Conservation (phyloP, 129 eudicot species). For the Heracleum sosnowskyi region DNA sequence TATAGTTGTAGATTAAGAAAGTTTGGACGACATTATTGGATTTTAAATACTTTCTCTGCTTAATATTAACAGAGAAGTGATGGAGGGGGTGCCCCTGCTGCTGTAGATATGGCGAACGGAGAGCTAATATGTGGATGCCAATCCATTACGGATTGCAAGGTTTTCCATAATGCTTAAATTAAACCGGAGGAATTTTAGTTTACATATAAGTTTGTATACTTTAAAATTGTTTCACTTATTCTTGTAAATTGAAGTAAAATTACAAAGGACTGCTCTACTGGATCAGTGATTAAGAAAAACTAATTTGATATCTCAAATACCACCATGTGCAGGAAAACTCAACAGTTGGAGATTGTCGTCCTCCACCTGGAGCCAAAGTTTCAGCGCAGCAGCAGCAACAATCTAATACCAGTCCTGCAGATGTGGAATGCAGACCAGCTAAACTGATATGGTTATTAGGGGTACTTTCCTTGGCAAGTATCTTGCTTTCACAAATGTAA, state of each 20-base stretch:
- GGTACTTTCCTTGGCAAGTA: neutral
- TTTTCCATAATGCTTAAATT: conserved; percentile 14
- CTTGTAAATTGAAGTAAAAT: neutral
- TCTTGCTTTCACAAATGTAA: neutral
- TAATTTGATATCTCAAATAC: neutral
- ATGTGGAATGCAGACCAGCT: neutral
- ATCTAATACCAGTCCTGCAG: conserved; percentile 10
- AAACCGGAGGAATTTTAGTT: neutral
- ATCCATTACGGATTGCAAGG: conserved; percentile 61
- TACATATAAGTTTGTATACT: neutral
- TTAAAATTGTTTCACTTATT: neutral
- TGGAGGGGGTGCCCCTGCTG: conserved; percentile 93
- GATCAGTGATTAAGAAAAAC: neutral
- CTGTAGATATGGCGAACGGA: conserved; percentile 84
- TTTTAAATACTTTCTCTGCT: neutral
- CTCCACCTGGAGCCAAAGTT: conserved; percentile 29
- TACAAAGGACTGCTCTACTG: neutral
- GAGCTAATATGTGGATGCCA: conserved; percentile 71
- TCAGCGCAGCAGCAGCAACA: neutral
- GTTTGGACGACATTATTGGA: neutral
- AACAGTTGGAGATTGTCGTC: conserved; percentile 53
- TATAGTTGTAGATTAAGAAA: neutral
- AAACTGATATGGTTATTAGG: neutral
- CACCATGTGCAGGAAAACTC: conserved; percentile 47
- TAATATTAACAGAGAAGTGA: conserved; percentile 60